Base-by-base conservation (phyloP, 768 basidiomycete species). In the Boletus tylopilopsis region DNA sequence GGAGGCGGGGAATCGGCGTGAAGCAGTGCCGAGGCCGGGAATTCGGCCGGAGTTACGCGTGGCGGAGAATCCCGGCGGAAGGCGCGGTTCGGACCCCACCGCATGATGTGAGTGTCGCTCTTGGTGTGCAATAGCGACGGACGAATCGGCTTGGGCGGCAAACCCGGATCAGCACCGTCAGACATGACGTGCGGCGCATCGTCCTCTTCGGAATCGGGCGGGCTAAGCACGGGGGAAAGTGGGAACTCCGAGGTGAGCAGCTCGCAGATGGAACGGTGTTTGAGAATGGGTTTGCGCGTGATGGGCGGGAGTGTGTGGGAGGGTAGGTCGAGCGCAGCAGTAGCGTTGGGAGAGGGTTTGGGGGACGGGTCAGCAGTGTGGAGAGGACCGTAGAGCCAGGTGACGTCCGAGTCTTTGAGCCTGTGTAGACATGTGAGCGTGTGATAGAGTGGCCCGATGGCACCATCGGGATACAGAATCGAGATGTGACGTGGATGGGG, bases 401-500 rank as follows among this genome's bases (percentile, higher is more conserved):
- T 99, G 34, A 98, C 95, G 67, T 99, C 95, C 6, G 90, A 94
- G 70, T 99, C 95, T 70, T 99, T 99, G 61, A 99, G 83, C 95
- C 95, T 98, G n/a, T 16, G 73, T 4, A 18, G 6, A 23, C 23
- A 30, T 3, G 60, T 65, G 34, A 67, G 53, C 33, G 23, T 16
- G 11, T 7, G 8, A 16, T 16, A 16, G 8, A 15, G 29, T 11
- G n/a, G n/a, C 29, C n/a, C n/a, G n/a, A n/a, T n/a, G n/a, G n/a
- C n/a, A 30, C 3, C 29, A 30, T 30, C 29, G 29, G 6, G 29
- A 30, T 30, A 30, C 13, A 10, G 29, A 30, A 30, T 12, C 3
- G 11, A 8, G 6, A 27, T 27, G 36, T 16, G 18, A 7, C 6
- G 21, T 46, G 25, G 29, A 30, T 13, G 29, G 29, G 12, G 21